phyloP scores from a whole-genome alignment of 352 stramenopile species.

The Pythium aphanidermatum region DNA sequence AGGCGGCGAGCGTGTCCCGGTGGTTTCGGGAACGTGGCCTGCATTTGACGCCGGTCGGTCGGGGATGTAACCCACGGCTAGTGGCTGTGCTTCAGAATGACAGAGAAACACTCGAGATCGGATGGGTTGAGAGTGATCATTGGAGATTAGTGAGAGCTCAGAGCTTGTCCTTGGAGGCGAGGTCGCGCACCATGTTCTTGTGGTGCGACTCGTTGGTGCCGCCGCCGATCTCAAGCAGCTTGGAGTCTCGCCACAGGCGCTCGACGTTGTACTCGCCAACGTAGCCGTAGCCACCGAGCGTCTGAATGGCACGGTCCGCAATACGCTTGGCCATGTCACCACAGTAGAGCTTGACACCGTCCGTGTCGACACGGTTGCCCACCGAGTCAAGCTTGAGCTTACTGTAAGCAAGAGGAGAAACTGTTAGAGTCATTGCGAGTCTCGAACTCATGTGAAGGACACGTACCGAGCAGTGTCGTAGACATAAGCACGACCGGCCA shows the following conservation, averaged over 20 bases:
- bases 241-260: slow-evolving; percentile 97
- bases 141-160: too few relatives aligned
- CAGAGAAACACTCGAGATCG: too few relatives aligned
- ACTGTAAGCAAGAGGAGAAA: slow-evolving; percentile 32
- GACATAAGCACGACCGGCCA: slow-evolving; percentile 94
- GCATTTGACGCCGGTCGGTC: too few relatives aligned
- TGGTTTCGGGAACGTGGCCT: too few relatives aligned
- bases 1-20: too few relatives aligned
- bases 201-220: slow-evolving; percentile 98
- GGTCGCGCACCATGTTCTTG: slow-evolving; percentile 96
- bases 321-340: slow-evolving; percentile 97
- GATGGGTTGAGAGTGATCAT: too few relatives aligned
- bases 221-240: slow-evolving; percentile 99
- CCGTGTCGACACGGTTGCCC: slow-evolving; percentile 96
- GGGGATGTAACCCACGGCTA: too few relatives aligned
- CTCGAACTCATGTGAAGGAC: neutral
- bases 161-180: slow-evolving; percentile 33
- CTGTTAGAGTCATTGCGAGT: neutral
- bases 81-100: too few relatives aligned
- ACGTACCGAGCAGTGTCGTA: slow-evolving; percentile 91
- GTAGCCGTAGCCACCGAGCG: slow-evolving; percentile 98
- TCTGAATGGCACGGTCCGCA: slow-evolving; percentile 96
- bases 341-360: slow-evolving; percentile 98
- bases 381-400: slow-evolving; percentile 91
- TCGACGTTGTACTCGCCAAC: slow-evolving; percentile 99